Percentiles rank a stretch among this genome's conserved stretches.
Evolutionary conservation across 1,284 basidiomycete species (phyloP).

Genomic region (Psilocybe mexicana): DNA sequence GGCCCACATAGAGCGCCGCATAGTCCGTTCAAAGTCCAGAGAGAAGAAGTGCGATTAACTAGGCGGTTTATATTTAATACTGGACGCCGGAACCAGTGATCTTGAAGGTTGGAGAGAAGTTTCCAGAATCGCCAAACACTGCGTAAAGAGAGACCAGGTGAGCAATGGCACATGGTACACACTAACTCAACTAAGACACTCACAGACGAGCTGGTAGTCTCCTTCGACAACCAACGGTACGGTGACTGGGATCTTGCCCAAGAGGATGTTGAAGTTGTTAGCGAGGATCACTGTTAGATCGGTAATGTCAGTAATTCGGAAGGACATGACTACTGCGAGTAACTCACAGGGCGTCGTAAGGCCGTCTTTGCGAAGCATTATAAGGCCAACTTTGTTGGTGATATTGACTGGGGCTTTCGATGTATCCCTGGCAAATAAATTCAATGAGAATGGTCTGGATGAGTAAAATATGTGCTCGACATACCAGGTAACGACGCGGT

Average conservation of each 20-base stretch:
- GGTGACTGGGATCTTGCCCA: constrained; percentile 15
- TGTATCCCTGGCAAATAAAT: constrained; percentile 33
- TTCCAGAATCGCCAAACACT: constrained; percentile 39
- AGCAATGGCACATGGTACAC: not conserved
- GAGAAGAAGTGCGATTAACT: not conserved
- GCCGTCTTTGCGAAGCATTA: constrained; percentile 33
- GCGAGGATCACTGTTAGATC: constrained; percentile 19
- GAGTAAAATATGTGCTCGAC: constrained; percentile 5
- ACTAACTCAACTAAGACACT: constrained; percentile 17
- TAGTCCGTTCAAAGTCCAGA: constrained; percentile 9
- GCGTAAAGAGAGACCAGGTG: not conserved
- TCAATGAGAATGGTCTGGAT: not conserved
- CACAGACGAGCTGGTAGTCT: constrained; percentile 35
- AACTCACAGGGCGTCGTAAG: constrained; percentile 31
- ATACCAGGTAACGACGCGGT: constrained; percentile 38
- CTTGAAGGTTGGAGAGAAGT: constrained; percentile 35
- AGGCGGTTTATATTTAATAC: constrained; percentile 4
- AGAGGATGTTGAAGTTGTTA: constrained; percentile 19
- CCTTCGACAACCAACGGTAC: constrained; percentile 22
- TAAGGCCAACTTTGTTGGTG: constrained; percentile 36
- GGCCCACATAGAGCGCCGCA: not conserved
- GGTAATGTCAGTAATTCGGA: constrained; percentile 26
- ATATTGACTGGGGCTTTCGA: constrained; percentile 27
- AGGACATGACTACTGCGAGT: constrained; percentile 31
- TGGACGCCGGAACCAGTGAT: constrained; percentile 28